Conservation (phyloP, 1,284 basidiomycete genomes). For the Moniliophthora roreri region DNA sequence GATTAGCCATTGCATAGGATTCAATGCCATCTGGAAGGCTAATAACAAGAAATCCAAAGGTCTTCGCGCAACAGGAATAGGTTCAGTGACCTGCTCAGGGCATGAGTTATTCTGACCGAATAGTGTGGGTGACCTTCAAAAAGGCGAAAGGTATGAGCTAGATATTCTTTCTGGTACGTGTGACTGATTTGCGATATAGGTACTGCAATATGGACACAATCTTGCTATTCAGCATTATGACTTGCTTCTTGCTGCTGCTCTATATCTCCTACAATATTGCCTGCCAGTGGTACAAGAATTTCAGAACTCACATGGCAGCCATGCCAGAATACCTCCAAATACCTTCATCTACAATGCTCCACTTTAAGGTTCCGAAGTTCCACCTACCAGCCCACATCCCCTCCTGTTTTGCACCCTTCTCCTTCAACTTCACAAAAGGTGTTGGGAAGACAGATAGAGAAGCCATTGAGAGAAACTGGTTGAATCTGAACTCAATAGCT, state of each 20-base stretch:
- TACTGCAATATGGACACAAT: conserved; percentile 22
- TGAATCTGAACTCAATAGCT: neutral
- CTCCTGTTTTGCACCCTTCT: neutral
- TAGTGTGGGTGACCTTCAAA: conserved; percentile 16
- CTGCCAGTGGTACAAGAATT: conserved; percentile 18
- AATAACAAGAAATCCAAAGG: conserved; percentile 17
- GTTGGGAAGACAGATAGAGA: conserved; percentile 6
- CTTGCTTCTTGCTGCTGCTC: neutral
- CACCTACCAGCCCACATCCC: neutral
- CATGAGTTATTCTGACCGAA: conserved; percentile 18
- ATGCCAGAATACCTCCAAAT: neutral
- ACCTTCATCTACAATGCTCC: neutral
- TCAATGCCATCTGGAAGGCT: conserved; percentile 17
- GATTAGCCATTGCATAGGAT: conserved; percentile 15
- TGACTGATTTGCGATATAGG: conserved; percentile 6
- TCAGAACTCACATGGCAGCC: conserved; percentile 5
- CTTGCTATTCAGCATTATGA: conserved; percentile 6
- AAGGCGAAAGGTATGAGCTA: neutral
- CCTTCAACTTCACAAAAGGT: neutral
- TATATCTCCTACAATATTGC: conserved; percentile 21
- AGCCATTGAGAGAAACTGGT: conserved; percentile 4
- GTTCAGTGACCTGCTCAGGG: conserved; percentile 15
- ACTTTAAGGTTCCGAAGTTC: conserved; percentile 1
- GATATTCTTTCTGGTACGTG: neutral
- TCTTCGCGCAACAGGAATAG: conserved; percentile 15